Conservation (phyloP, 169 alveolate genomes). For the Amoebophrya sp. region DNA sequence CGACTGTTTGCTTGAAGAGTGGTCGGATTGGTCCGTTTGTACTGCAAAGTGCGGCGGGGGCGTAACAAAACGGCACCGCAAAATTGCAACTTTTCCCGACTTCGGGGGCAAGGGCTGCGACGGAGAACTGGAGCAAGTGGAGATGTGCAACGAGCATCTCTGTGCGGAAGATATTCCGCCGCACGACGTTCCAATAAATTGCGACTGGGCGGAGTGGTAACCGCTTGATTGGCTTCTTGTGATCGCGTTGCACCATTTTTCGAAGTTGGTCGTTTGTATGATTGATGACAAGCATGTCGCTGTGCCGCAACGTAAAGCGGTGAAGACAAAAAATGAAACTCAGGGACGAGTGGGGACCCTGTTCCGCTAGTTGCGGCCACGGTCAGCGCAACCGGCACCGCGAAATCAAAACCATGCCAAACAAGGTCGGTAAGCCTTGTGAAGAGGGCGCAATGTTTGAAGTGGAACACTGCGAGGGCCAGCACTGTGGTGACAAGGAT, state of each 20-base stretch:
- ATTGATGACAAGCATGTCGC: too few species aligned
- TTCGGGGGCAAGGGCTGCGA: slow-evolving; percentile 1
- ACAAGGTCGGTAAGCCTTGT: neutral
- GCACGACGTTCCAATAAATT: neutral
- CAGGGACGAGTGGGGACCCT: too few species aligned
- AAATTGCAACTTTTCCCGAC: neutral
- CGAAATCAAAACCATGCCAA: neutral
- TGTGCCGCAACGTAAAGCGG: too few species aligned
- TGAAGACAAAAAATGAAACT: too few species aligned
- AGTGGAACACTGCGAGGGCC: neutral
- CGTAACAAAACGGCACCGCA: neutral
- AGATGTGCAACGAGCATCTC: neutral
- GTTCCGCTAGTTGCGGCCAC: too few species aligned
- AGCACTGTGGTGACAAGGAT: neutral
- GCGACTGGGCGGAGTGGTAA: slow-evolving; percentile 11
- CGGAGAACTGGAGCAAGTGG: neutral
- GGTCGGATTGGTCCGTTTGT: neutral
- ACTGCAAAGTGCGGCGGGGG: neutral
- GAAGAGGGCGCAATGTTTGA: neutral
- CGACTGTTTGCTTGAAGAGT: neutral
- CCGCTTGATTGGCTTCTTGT: too few species aligned
- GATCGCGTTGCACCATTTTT: too few species aligned
- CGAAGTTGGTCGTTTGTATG: too few species aligned
- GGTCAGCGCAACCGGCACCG: neutral
- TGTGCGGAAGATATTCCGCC: neutral